Conservation (phyloP, 345 rosid species). For the Linum usitatissimum region DNA sequence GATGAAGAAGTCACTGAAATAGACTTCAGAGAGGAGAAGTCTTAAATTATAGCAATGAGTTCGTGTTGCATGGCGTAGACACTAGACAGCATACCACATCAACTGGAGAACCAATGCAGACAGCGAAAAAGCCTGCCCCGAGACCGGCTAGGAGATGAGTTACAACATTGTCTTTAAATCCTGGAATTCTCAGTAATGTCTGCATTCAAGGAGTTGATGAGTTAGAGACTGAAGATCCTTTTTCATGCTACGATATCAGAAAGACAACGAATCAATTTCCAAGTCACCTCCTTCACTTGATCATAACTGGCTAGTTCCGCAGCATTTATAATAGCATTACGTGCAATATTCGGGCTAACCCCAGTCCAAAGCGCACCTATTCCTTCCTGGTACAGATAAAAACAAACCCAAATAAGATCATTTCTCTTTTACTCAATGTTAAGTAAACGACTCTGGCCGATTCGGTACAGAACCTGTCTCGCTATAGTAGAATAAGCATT, state of each 20-base stretch:
- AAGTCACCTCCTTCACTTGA: conserved; percentile 80
- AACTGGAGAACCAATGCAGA: conserved; percentile 96
- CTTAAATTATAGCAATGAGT: background rate
- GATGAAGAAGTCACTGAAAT: background rate
- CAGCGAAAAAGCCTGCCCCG: conserved; percentile 97
- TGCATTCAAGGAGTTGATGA: conserved; percentile 24
- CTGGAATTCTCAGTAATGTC: conserved; percentile 89
- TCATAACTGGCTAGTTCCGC: conserved; percentile 96
- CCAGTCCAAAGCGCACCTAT: conserved; percentile 93
- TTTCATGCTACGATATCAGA: conserved; percentile 4
- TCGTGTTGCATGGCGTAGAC: conserved; percentile 3
- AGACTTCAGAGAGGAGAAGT: conserved; percentile 4
- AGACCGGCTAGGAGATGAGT: conserved; percentile 90
- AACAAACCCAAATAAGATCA: conserved; percentile 11
- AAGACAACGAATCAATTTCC: background rate
- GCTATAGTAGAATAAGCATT: conserved; percentile 89
- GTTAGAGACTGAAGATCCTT: conserved; percentile 9
- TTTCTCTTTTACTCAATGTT: background rate
- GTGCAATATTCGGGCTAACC: conserved; percentile 80
- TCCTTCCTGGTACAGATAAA: conserved; percentile 65
- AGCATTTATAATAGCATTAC: conserved; percentile 95
- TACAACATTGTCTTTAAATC: conserved; percentile 82
- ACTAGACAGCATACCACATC: conserved; percentile 68
- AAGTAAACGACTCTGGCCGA: background rate
- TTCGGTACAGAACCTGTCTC: conserved; percentile 55